Evolutionary conservation across 2,329 filamentous ascomycete genomes (phyloP), one percentile per base, ranked within the genome.

Genomic region (Epichloe sp.): DNA sequence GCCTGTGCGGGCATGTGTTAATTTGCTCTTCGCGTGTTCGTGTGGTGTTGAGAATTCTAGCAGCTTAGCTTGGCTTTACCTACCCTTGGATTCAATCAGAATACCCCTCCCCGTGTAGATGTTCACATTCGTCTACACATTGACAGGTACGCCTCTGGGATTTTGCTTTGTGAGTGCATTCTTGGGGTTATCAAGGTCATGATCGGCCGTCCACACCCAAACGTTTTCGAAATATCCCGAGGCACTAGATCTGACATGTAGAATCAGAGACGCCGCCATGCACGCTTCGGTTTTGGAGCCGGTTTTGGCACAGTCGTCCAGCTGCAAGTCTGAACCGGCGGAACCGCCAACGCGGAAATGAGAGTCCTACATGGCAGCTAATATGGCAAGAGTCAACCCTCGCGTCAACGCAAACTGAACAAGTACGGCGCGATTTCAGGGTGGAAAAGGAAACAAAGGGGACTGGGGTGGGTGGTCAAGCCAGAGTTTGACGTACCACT

Each of bases 271-370:
- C 3, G 78, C 79, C 15, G 77, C 82, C 2, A 76, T 71, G 61
- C 83, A 87, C 4, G 73, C 66, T 2, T 69, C 54, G 43, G 79
- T 76, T 53, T 76, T 72, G 3, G 65, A 6, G 7, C 34, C n/a
- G 21, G 45, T n/a, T 8, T 51, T 47, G 42, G 77, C 77, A 52
- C 82, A 88, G 19, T 71, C 77, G 5, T 19, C 21, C 17, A 47
- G 58, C 77, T 71, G 21, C 75, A 75, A 60, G 81, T 79, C 5
- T 89, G 83, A 84, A 35, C 85, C 85, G 3, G 77, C 74, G 17
- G 78, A 78, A 23, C 86, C 86, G 56, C 84, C 85, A 53, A 90
- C 75, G 55, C 86, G 81, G 64, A 85, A 75, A 65, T 91, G 86
- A 5, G 79, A 12, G 15, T 19, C 38, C n/a, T 2, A n/a, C 14